A percentile compares a stretch with the other conserved stretches of the same genome.
These are phyloP conservation scores for Amniculicola lignicola DNA, from an alignment of 495 filamentous ascomycete species.

Conservation along the genomic window DNA sequence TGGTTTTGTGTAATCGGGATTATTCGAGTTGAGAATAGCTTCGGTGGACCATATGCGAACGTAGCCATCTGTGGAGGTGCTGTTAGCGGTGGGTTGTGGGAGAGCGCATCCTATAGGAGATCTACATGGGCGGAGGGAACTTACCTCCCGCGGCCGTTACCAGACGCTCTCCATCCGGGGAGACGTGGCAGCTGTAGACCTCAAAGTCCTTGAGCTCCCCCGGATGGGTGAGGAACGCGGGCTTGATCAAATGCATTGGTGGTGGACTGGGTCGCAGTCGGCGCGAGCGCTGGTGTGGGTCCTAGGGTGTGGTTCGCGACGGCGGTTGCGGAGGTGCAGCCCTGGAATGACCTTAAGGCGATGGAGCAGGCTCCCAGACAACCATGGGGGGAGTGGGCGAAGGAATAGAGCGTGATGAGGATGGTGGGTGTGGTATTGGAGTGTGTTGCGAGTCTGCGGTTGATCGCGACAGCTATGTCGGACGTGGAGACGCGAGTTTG, in stretches of 20 bases:
- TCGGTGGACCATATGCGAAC: constrained; percentile 97
- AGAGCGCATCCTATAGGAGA: constrained; percentile 15
- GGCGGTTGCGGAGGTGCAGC: too few relatives aligned
- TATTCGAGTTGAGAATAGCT: constrained; percentile 75
- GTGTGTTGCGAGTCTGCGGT: background rate
- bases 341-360: too few relatives aligned
- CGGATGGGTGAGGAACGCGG: constrained; percentile 88
- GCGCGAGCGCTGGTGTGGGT: background rate
- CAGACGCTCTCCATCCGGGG: constrained; percentile 84
- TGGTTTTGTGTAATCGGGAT: constrained; percentile 67
- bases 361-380: too few relatives aligned
- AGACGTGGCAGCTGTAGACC: constrained; percentile 95
- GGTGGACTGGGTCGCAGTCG: constrained; percentile 29
- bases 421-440: background rate
- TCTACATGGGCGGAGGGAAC: constrained; percentile 30
- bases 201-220: constrained; percentile 96
- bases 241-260: constrained; percentile 96
- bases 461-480: constrained; percentile 16
- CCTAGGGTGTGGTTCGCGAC: background rate
- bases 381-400: background rate
- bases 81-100: constrained; percentile 12
- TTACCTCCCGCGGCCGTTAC: constrained; percentile 91
- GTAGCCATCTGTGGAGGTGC: constrained; percentile 69
- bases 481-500: constrained; percentile 13
- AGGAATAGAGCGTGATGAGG: background rate